These are phyloP conservation scores for Salvia sclarea DNA, from an alignment of 305 asterid species.

Conservation along the genomic window DNA sequence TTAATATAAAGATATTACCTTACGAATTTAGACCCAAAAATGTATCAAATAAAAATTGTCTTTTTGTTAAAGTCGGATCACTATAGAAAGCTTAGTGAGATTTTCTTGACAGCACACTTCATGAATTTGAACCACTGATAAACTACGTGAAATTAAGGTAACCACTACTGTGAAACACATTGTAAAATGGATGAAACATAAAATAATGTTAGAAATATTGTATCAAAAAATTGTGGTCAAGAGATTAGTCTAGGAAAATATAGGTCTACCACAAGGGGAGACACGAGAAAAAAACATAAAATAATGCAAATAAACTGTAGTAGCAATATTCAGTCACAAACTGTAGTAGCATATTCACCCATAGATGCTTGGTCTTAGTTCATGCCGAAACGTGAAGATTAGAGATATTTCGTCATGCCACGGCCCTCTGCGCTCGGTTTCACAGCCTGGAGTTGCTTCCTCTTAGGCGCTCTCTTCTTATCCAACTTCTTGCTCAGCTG, in stretches of 20 bases:
- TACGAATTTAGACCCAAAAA: no score
- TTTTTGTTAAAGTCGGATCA: no score
- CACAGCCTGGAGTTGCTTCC: constrained; percentile 80
- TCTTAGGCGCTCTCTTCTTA: constrained; percentile 73
- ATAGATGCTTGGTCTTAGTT: not conserved
- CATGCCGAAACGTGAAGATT: not conserved
- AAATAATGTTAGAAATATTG: not conserved
- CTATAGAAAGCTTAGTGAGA: no score
- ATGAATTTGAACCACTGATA: not conserved
- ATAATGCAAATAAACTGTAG: no score
- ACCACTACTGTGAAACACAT: not conserved
- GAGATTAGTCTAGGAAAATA: not conserved
- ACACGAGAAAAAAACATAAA: no score
- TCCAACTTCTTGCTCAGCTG: constrained; percentile 96
- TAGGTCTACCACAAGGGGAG: not conserved
- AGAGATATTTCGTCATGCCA: constrained; percentile 80
- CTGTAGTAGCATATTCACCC: no score
- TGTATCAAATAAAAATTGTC: no score
- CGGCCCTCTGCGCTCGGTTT: constrained; percentile 92
- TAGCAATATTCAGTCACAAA: no score
- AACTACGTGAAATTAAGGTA: not conserved
- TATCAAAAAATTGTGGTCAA: not conserved
- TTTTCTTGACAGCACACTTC: not conserved
- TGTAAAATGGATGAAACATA: not conserved
- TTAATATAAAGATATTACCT: no score